phyloP scores from a whole-genome alignment of 352 stramenopile species.

The Pythium periplocum region DNA sequence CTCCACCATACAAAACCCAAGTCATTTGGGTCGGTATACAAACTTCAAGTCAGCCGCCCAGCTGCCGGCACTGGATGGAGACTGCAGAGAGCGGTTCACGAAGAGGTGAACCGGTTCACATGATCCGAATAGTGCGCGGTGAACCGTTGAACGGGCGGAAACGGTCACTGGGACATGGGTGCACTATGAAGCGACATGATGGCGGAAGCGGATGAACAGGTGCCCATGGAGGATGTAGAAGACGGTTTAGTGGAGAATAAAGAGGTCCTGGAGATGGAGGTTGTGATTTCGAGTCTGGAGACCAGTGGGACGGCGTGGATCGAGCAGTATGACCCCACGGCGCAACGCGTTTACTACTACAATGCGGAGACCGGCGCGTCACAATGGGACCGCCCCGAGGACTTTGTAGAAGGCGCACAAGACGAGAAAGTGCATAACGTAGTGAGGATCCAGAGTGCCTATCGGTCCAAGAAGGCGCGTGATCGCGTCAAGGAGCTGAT shows the following conservation, averaged over 20 bases:
- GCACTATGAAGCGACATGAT: not conserved
- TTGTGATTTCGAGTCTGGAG: not conserved
- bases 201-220: not conserved
- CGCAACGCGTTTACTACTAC: constrained; percentile 42
- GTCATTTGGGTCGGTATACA: constrained; percentile 27
- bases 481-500: constrained; percentile 25
- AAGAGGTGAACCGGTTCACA: constrained; percentile 5
- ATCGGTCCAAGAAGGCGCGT: constrained; percentile 35
- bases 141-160: constrained; percentile 10
- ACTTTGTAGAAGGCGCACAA: constrained; percentile 24
- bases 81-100: not conserved
- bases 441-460: constrained; percentile 53
- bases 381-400: constrained; percentile 37
- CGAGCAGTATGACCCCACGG: constrained; percentile 39
- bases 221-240: no score
- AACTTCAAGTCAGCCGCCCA: constrained; percentile 14
- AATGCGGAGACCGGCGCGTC: constrained; percentile 27
- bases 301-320: constrained; percentile 20
- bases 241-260: constrained; percentile 1
- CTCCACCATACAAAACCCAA: constrained; percentile 40
- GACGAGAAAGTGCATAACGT: constrained; percentile 30
- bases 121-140: not conserved
- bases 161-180: no score
- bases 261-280: not conserved
- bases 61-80: constrained; percentile 14